Conservation (phyloP, 2,329 filamentous ascomycete species). For the Ophiobolus disseminans region DNA sequence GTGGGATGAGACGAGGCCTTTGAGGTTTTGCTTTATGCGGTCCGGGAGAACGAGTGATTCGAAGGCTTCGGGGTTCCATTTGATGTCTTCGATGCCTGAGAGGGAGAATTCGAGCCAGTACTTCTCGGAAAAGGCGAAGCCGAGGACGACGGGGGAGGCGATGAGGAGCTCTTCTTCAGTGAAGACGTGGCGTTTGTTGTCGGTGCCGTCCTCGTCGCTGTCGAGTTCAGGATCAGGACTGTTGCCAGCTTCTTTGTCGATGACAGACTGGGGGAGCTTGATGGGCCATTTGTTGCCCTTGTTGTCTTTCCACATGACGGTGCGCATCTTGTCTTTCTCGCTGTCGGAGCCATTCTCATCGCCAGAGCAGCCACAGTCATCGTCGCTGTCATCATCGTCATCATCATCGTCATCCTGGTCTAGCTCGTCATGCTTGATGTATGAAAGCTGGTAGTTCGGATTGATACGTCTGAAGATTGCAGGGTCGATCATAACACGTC, state of each 20-base stretch:
- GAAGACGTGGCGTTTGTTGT: slow-evolving; percentile 61
- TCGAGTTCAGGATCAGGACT: slow-evolving; percentile 52
- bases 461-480: slow-evolving; percentile 83
- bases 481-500: slow-evolving; percentile 87
- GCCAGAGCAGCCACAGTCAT: slow-evolving; percentile 38
- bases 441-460: slow-evolving; percentile 81
- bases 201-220: slow-evolving; percentile 49
- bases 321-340: slow-evolving; percentile 46
- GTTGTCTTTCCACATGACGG: slow-evolving; percentile 56
- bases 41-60: slow-evolving; percentile 76
- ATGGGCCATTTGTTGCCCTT: slow-evolving; percentile 59
- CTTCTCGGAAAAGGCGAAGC: slow-evolving; percentile 88
- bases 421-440: slow-evolving; percentile 74
- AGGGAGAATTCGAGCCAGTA: slow-evolving; percentile 89
- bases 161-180: slow-evolving; percentile 85
- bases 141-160: slow-evolving; percentile 82
- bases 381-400: slow-evolving; percentile 59
- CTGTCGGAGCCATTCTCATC: slow-evolving; percentile 30
- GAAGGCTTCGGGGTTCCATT: slow-evolving; percentile 85
- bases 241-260: slow-evolving; percentile 55
- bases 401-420: slow-evolving; percentile 63
- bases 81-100: slow-evolving; percentile 78
- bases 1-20: slow-evolving; percentile 82
- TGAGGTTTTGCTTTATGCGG: slow-evolving; percentile 70
- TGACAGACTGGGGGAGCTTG: slow-evolving; percentile 54